Percentiles rank a stretch among this genome's conserved stretches.
These are phyloP conservation scores for Termitomyces sp. DNA, from an alignment of 768 basidiomycete genomes.

Conservation along the genomic window DNA sequence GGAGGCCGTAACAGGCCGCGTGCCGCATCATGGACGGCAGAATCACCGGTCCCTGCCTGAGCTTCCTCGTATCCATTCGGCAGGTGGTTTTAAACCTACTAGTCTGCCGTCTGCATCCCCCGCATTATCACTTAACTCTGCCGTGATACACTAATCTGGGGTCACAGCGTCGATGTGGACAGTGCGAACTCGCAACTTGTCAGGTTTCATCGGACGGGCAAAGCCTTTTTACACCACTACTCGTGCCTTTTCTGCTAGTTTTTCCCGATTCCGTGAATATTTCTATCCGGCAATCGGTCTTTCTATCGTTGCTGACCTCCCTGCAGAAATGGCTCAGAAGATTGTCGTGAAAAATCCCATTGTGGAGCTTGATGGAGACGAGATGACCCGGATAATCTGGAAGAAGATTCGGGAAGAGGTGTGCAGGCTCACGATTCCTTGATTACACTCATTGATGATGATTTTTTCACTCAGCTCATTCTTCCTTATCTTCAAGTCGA, in stretches of 20 bases:
- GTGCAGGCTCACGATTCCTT: slow-evolving; percentile 21
- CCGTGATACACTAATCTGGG: slow-evolving; percentile 1
- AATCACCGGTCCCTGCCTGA: background rate
- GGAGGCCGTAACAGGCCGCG: background rate
- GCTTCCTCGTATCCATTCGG: slow-evolving; percentile 14
- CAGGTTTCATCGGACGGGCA: slow-evolving; percentile 14
- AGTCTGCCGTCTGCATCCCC: background rate
- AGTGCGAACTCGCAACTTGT: slow-evolving; percentile 13
- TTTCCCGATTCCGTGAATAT: slow-evolving; percentile 20
- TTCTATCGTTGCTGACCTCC: slow-evolving; percentile 2
- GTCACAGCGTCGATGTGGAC: slow-evolving; percentile 19
- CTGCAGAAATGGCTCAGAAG: slow-evolving; percentile 42
- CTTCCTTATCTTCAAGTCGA: slow-evolving; percentile 93
- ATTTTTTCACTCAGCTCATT: slow-evolving; percentile 67
- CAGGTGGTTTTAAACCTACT: background rate
- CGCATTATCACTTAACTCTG: background rate
- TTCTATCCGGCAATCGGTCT: slow-evolving; percentile 12
- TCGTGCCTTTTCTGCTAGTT: slow-evolving; percentile 21
- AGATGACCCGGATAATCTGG: slow-evolving; percentile 99
- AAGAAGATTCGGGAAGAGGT: slow-evolving; percentile 97
- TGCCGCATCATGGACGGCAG: background rate
- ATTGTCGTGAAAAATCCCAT: slow-evolving; percentile 87
- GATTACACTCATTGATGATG: background rate
- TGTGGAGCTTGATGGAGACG: slow-evolving; percentile 95
- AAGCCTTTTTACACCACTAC: slow-evolving; percentile 13